Conservation (phyloP, 2,329 filamentous ascomycete genomes). For the Pseudogymnoascus destructans region DNA sequence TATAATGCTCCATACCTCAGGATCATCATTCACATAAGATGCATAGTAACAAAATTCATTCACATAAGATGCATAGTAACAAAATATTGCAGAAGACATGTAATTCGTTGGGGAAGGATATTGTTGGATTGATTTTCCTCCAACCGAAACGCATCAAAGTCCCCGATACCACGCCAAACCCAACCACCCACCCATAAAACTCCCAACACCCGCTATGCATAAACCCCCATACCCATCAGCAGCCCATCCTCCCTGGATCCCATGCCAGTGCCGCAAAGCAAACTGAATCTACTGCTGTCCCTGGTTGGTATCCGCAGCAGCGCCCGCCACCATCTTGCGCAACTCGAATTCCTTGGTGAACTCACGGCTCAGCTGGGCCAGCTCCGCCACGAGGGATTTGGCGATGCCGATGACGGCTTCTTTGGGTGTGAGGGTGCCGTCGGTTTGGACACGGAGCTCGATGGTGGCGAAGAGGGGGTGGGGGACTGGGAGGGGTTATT, state of each 20-base stretch:
- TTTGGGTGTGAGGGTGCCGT: conserved; percentile 77
- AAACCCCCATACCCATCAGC: background rate
- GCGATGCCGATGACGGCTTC: conserved; percentile 73
- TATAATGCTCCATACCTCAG: background rate
- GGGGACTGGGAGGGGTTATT: conserved; percentile 22
- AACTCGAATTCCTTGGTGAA: conserved; percentile 89
- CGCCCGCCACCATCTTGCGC: conserved; percentile 64
- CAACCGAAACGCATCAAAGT: background rate
- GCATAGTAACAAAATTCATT: background rate
- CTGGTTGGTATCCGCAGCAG: conserved; percentile 11
- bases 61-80: background rate
- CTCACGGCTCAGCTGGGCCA: conserved; percentile 68
- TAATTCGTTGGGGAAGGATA: background rate
- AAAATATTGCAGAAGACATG: background rate
- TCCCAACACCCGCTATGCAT: conserved; percentile 5
- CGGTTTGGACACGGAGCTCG: conserved; percentile 77
- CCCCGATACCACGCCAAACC: background rate
- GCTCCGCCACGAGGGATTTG: conserved; percentile 67
- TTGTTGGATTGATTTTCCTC: background rate
- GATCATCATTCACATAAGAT: too few species aligned
- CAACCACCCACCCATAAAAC: background rate
- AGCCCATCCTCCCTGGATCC: background rate
- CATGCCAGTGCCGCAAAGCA: background rate
- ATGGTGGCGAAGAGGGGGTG: conserved; percentile 38
- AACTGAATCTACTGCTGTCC: background rate